phyloP scores from a whole-genome alignment of 768 basidiomycete genomes.

The Boletellus ananiceps region DNA sequence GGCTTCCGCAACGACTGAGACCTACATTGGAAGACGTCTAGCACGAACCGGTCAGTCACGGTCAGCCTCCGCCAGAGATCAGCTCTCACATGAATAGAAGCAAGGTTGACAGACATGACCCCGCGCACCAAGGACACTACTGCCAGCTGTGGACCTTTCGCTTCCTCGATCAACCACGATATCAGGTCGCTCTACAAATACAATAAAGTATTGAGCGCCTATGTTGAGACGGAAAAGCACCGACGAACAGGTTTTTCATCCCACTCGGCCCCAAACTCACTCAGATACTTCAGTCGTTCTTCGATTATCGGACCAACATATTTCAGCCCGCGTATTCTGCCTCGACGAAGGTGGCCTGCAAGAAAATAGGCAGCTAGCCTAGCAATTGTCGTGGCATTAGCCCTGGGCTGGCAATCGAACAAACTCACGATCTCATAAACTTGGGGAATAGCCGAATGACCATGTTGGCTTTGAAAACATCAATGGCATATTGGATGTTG shows the following conservation, averaged over 20 bases:
- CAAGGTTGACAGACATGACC: conserved; percentile 10
- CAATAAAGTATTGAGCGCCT: neutral
- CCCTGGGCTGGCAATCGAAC: neutral
- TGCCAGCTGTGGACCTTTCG: conserved; percentile 10
- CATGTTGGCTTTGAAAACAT: conserved; percentile 17
- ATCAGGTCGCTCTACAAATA: conserved; percentile 28
- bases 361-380: conserved; percentile 17
- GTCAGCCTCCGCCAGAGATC: neutral
- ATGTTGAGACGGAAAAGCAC: neutral
- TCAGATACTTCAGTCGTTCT: conserved; percentile 21
- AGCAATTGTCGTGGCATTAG: neutral
- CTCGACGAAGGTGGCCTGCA: neutral
- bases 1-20: neutral
- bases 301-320: conserved; percentile 28
- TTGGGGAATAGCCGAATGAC: conserved; percentile 30
- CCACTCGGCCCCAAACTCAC: conserved; percentile 24
- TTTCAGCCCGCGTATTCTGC: conserved; percentile 3
- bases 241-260: conserved; percentile 17
- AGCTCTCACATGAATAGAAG: conserved; percentile 19
- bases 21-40: conserved; percentile 20
- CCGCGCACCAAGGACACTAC: conserved; percentile 18
- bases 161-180: conserved; percentile 30
- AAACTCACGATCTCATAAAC: conserved; percentile 28
- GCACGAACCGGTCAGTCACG: neutral
- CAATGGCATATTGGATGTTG: conserved; percentile 27